Percentiles rank a stretch among this genome's conserved stretches.
Conservation (phyloP, 495 filamentous ascomycete genomes). For the Talaromyces liani region DNA sequence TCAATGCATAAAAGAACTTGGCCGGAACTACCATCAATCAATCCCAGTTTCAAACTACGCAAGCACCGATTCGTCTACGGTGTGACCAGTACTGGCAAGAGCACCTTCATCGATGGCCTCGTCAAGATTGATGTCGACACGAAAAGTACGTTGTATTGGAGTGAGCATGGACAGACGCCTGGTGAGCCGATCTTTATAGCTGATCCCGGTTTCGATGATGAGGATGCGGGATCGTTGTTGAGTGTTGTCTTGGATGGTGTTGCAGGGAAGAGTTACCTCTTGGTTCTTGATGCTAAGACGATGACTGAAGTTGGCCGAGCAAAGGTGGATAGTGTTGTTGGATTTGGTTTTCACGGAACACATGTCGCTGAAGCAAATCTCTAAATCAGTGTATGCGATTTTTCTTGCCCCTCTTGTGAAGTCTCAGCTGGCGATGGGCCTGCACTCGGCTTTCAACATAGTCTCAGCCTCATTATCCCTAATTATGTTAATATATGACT, state of each 20-base stretch:
- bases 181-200: constrained; percentile 63
- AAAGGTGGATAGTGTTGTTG: constrained; percentile 51
- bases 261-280: constrained; percentile 56
- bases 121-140: constrained; percentile 60
- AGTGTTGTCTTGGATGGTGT: constrained; percentile 57
- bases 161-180: constrained; percentile 54
- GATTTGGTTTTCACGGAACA: constrained; percentile 66
- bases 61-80: constrained; percentile 61
- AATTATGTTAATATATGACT: neutral
- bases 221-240: constrained; percentile 68
- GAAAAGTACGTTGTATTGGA: constrained; percentile 43
- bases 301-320: constrained; percentile 63
- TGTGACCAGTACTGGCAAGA: constrained; percentile 46
- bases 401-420: no score
- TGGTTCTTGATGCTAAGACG: constrained; percentile 58
- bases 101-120: constrained; percentile 58
- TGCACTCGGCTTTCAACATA: no score
- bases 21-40: constrained; percentile 63
- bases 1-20: constrained; percentile 21
- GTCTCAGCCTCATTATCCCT: no score
- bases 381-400: neutral
- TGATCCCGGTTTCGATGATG: constrained; percentile 12
- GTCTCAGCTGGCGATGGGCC: no score
- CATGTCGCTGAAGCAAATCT: constrained; percentile 32
- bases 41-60: constrained; percentile 45